Conservation (phyloP, 1,284 basidiomycete species). For the Peniophora sp. region DNA sequence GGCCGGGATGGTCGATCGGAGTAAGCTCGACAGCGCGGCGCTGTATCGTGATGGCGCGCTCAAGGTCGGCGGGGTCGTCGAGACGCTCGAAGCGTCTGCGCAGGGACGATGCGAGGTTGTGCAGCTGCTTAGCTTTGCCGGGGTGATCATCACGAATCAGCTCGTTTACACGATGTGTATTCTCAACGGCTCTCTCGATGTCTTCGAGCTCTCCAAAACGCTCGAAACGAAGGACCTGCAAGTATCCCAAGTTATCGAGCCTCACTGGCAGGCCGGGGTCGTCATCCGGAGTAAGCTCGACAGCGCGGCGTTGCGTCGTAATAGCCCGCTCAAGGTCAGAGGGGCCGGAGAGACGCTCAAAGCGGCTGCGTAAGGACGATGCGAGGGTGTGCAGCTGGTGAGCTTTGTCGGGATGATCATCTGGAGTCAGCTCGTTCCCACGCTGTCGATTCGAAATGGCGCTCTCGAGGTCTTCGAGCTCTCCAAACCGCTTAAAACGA, state of each 20-base stretch:
- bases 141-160: too few species aligned
- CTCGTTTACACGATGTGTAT: too few species aligned
- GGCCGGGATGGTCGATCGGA: neutral
- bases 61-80: neutral
- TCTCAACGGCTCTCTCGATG: too few species aligned
- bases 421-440: neutral
- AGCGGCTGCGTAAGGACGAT: too few species aligned
- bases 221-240: too few species aligned
- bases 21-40: neutral
- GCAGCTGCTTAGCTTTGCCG: too few species aligned
- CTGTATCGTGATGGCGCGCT: neutral
- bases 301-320: neutral
- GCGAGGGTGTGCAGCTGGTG: neutral
- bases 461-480: neutral
- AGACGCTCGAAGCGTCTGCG: neutral
- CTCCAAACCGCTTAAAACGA: neutral
- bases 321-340: slow-evolving; percentile 15
- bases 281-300: neutral
- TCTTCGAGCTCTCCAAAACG: too few species aligned
- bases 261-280: too few species aligned
- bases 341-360: too few species aligned
- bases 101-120: too few species aligned
- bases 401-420: neutral
- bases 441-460: neutral
- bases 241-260: too few species aligned